Base-by-base conservation (phyloP, 352 stramenopile genomes). In the Thraustochytrium sp. region DNA sequence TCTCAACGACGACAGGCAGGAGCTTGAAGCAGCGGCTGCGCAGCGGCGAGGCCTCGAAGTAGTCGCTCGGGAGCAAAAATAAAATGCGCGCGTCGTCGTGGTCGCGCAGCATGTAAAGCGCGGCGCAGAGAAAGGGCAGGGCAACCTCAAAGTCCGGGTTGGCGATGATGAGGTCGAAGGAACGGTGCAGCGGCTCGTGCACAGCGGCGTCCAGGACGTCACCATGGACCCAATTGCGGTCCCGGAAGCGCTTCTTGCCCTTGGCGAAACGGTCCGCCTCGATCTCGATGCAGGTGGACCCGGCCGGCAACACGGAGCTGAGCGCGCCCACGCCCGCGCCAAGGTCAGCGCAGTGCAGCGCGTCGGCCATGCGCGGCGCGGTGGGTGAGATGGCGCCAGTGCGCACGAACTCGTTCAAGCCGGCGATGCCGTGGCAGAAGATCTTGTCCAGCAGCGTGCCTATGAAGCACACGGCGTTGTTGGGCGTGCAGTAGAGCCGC, bases 141-240 rank as follows among this genome's bases (percentile, higher is more conserved):
- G 55, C 75, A 26, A 84, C 75, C 29, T 84, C 75, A 73, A 84
- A 84, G 36, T 84, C 75, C 5, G 75, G 75, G 26, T 84, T 84
- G 31, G 55, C 29, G 38, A 84, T 54, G 29, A 73, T 29, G 23
- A 73, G 51, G 38, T 76, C 61, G 49, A 61, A 84, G 3, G 16
- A 16, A 11, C 31, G 21, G 18, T 56, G 29, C 16, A 84, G 26
- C 8, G 29, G 34, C 21, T 54, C 31, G 42, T 76, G 31, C 3
- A 84, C n/a, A n/a, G 11, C 11, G 38, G 5, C 21, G n/a, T 73
- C 26, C 13, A 84, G 44, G 23, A 61, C 75, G 36, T 84, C 75
- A 13, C 34, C 55, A 31, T 34, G 18, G 13, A 84, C 44, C 75
- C 75, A 84, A 1, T 48, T 31, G 55, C 55, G 23, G n/a, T n/a